Evolutionary conservation across 441 rosid species (phyloP), one percentile per base, ranked within the genome.

Genomic region (Adansonia rubrostipa): DNA sequence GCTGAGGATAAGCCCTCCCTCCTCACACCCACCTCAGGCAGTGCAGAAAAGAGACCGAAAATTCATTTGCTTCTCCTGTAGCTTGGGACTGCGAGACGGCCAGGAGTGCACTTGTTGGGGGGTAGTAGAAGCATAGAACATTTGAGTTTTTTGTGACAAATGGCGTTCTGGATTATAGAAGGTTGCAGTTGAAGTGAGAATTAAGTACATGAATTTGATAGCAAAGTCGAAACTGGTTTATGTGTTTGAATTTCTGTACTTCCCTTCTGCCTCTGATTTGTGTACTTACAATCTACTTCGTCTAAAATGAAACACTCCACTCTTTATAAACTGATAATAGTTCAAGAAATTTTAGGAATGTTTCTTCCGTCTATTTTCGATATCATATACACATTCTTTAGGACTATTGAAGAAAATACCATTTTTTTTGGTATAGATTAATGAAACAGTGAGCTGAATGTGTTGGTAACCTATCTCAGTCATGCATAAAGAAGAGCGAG

Each of bases 21-120:
- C 76, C 72, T 81, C 80, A 82, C n/a, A 19, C 68, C 64, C 75
- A 70, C 33, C 73, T 53, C 71, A 17, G 24, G 8, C 60, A 45
- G 10, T 74, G 58, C 81, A 45, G 57, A 77, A 77, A 13, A 69
- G 8, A 45, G 76, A 64, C 28, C 77, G 78, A 14, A 75, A 28
- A 80, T 33, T 42, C 50, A 3, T 67, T 0, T 70, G 80, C 76
- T 80, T 81, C 71, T 77, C 56, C 61, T 85, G 83, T 77, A 81
- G 82, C 67, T 66, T 85, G 70, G 85, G 83, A 4, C n/a, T 65
- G n/a, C 79, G 54, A 33, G 84, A 87, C 87, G 79, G 81, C 82
- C 70, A 67, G 76, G 86, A 79, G 77, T 82, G 82, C 82, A 70
- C 60, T 50, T 70, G 60, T 14, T 20, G 5, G 40, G 60, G 60